These are phyloP conservation scores for Cyberlindnera misumaiensis DNA, from an alignment of 805 yeast species.

Conservation along the genomic window DNA sequence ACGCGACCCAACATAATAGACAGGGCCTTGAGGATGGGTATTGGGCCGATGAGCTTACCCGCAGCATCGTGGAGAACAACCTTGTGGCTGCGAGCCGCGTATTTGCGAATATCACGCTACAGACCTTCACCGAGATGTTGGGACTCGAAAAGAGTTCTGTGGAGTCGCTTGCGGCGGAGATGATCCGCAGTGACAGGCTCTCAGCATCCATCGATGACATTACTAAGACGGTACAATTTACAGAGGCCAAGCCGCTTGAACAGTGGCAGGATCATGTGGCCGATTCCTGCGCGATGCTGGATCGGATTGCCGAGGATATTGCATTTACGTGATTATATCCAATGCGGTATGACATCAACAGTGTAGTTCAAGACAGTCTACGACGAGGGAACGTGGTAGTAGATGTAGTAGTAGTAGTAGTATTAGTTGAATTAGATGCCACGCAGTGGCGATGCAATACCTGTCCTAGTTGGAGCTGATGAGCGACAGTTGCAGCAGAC, in stretches of 20 bases:
- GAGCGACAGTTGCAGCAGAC: conserved; percentile 33
- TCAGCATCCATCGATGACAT: conserved; percentile 22
- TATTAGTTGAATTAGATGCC: not conserved
- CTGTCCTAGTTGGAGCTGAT: conserved; percentile 16
- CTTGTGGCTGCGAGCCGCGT: conserved; percentile 10
- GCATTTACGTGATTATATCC: not conserved
- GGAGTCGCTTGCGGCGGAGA: conserved; percentile 9
- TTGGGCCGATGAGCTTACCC: conserved; percentile 2
- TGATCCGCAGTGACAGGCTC: conserved; percentile 14
- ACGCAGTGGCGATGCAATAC: conserved; percentile 1
- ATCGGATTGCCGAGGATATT: conserved; percentile 15
- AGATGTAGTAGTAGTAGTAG: no score
- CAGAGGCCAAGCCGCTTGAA: conserved; percentile 1
- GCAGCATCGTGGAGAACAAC: conserved; percentile 15
- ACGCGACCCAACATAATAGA: conserved; percentile 2
- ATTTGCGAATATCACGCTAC: conserved; percentile 12
- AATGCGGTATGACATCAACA: no score
- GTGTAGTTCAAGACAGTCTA: no score
- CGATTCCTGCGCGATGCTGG: conserved; percentile 16
- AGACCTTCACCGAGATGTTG: conserved; percentile 10
- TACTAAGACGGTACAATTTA: conserved; percentile 13
- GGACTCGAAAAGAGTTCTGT: conserved; percentile 4
- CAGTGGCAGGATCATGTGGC: conserved; percentile 22
- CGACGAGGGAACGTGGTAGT: no score
- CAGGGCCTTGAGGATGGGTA: conserved; percentile 3